Evolutionary conservation across 2,329 filamentous ascomycete genomes (phyloP).

Genomic region (Aspergillus costaricaensis): DNA sequence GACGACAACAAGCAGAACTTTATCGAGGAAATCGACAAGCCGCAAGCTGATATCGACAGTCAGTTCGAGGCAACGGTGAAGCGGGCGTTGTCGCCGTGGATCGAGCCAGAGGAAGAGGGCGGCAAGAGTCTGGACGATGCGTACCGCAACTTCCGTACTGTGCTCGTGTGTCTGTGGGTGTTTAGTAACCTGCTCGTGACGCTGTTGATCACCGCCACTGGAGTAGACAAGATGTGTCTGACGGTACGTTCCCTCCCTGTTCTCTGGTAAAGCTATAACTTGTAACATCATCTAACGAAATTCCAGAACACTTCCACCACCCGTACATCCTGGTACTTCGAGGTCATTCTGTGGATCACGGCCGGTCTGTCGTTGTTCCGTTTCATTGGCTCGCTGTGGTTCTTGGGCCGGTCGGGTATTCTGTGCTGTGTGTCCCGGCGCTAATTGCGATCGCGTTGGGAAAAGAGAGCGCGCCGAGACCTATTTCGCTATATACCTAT

Average conservation of each 20-base stretch:
- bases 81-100: slow-evolving; percentile 82
- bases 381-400: slow-evolving; percentile 91
- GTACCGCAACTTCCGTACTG: slow-evolving; percentile 99
- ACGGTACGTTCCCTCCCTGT: slow-evolving; percentile 62
- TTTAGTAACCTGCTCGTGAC: slow-evolving; percentile 88
- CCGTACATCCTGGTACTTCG: slow-evolving; percentile 90
- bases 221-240: slow-evolving; percentile 80
- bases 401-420: slow-evolving; percentile 90
- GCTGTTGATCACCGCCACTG: slow-evolving; percentile 85
- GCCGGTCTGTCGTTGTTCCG: slow-evolving; percentile 80
- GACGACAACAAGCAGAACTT: slow-evolving; percentile 78
- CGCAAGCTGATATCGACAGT: slow-evolving; percentile 96
- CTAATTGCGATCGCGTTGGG: slow-evolving; percentile 40
- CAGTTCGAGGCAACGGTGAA: slow-evolving; percentile 96
- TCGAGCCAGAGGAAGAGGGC: slow-evolving; percentile 73
- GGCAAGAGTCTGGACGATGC: slow-evolving; percentile 94
- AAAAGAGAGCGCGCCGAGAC: too few species aligned
- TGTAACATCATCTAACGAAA: background rate
- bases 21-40: slow-evolving; percentile 94
- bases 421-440: slow-evolving; percentile 93
- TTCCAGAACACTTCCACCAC: slow-evolving; percentile 64
- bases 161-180: slow-evolving; percentile 88
- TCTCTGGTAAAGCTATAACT: background rate
- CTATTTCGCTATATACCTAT: background rate
- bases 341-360: slow-evolving; percentile 85